These are phyloP conservation scores for Apiospora aurea DNA, from an alignment of 2,329 filamentous ascomycete species.

Conservation along the genomic window DNA sequence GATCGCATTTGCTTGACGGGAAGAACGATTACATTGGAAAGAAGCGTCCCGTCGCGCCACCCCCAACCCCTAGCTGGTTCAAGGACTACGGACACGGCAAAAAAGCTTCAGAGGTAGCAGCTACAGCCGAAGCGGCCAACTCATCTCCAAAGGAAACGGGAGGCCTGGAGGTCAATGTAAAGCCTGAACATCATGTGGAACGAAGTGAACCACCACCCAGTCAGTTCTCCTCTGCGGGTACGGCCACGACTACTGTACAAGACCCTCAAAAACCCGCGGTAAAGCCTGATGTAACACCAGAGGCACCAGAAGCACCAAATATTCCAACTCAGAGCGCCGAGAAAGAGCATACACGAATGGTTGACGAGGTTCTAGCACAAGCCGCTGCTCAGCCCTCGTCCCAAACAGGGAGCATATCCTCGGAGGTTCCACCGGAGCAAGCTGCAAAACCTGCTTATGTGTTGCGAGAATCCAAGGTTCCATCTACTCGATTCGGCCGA, in stretches of 20 bases:
- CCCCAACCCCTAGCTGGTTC: constrained; percentile 42
- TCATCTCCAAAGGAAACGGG: too few species aligned
- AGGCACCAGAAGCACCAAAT: background rate
- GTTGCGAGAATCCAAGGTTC: constrained; percentile 88
- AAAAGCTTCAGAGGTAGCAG: constrained; percentile 2
- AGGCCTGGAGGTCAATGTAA: too few species aligned
- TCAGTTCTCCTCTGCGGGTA: background rate
- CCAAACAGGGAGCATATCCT: constrained; percentile 24
- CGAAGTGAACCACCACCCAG: background rate
- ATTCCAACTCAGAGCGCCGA: constrained; percentile 29
- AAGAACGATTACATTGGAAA: constrained; percentile 35
- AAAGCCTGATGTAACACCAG: background rate
- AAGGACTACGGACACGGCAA: constrained; percentile 44
- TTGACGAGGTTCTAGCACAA: constrained; percentile 35
- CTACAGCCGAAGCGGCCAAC: constrained; percentile 27
- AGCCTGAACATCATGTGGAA: background rate
- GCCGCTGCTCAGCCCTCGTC: constrained; percentile 34
- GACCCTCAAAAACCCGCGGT: background rate
- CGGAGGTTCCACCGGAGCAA: constrained; percentile 30
- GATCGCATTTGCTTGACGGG: constrained; percentile 51
- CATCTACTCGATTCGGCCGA: constrained; percentile 83
- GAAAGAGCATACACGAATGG: constrained; percentile 35
- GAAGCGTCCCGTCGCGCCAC: constrained; percentile 32
- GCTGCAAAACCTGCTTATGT: constrained; percentile 58
- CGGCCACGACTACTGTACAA: background rate